Evolutionary conservation across 2,329 filamentous ascomycete species (phyloP).

Genomic region (Scedosporium dehoogii): DNA sequence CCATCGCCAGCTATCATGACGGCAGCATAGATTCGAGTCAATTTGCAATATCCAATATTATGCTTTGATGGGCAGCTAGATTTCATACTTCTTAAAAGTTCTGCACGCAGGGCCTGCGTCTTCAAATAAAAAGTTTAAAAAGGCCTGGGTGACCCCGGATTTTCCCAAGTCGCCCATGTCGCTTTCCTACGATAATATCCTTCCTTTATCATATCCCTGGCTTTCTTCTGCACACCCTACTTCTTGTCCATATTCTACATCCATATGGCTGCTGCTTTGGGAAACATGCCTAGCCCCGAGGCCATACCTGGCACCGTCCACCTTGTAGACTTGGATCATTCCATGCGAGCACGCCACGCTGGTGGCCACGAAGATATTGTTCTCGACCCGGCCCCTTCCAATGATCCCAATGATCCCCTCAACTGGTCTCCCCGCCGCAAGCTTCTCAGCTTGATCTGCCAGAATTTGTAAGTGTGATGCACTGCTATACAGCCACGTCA

Average conservation of each 20-base stretch:
- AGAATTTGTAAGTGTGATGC: slow-evolving; percentile 25
- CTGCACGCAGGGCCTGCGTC: too few relatives aligned
- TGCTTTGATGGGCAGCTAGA: too few relatives aligned
- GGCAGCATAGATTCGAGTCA: neutral
- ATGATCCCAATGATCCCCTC: slow-evolving; percentile 15
- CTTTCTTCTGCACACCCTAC: too few relatives aligned
- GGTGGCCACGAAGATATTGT: slow-evolving; percentile 18
- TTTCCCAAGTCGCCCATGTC: too few relatives aligned
- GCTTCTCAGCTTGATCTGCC: slow-evolving; percentile 17
- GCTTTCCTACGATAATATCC: too few relatives aligned
- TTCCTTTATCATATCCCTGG: too few relatives aligned
- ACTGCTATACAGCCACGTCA: too few relatives aligned
- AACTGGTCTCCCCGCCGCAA: slow-evolving; percentile 14
- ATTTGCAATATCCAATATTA: too few relatives aligned
- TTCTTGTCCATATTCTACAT: neutral
- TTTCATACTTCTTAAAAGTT: too few relatives aligned
- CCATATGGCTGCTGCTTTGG: neutral
- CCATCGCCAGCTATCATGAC: neutral
- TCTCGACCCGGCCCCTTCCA: slow-evolving; percentile 13
- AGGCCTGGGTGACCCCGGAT: too few relatives aligned
- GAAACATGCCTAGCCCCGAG: neutral
- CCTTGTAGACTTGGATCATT: slow-evolving; percentile 26
- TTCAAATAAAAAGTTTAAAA: too few relatives aligned
- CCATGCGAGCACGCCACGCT: slow-evolving; percentile 20
- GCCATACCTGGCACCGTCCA: slow-evolving; percentile 28